Conservation (phyloP, 805 yeast genomes). For the Cyberlindnera misumaiensis region DNA sequence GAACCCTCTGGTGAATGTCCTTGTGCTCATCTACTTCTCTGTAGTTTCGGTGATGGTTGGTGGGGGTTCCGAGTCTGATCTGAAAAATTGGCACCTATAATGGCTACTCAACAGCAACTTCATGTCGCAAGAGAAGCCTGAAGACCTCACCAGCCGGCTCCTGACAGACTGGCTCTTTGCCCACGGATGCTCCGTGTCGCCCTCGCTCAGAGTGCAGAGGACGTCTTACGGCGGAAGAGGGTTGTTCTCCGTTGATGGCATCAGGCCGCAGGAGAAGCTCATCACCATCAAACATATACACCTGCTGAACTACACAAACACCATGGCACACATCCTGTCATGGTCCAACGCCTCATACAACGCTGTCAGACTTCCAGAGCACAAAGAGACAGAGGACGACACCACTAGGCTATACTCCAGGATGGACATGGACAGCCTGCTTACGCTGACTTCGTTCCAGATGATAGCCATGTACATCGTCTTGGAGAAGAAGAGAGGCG, state of each 20-base stretch:
- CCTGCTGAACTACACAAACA: constrained; percentile 52
- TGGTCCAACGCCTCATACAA: constrained; percentile 23
- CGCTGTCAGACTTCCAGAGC: constrained; percentile 5
- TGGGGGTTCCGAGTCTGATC: background rate
- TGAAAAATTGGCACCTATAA: too few species aligned
- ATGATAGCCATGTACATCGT: constrained; percentile 43
- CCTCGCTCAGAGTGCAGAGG: constrained; percentile 35
- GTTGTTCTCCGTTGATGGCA: constrained; percentile 34
- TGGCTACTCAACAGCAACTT: background rate
- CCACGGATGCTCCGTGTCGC: constrained; percentile 24
- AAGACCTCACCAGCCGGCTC: constrained; percentile 1
- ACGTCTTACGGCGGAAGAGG: constrained; percentile 56
- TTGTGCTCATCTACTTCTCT: background rate
- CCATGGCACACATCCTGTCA: constrained; percentile 34
- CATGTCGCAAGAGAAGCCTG: background rate
- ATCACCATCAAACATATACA: constrained; percentile 51
- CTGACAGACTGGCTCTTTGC: constrained; percentile 15
- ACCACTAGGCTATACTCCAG: constrained; percentile 11
- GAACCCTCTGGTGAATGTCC: background rate
- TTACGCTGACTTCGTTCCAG: constrained; percentile 51
- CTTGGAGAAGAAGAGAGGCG: constrained; percentile 35
- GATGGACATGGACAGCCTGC: constrained; percentile 26
- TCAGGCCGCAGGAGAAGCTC: constrained; percentile 38
- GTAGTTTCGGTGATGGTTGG: background rate
- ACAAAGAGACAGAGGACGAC: constrained; percentile 16